These are phyloP conservation scores for Entonaema liquescens DNA, from an alignment of 495 filamentous ascomycete genomes.

Conservation along the genomic window DNA sequence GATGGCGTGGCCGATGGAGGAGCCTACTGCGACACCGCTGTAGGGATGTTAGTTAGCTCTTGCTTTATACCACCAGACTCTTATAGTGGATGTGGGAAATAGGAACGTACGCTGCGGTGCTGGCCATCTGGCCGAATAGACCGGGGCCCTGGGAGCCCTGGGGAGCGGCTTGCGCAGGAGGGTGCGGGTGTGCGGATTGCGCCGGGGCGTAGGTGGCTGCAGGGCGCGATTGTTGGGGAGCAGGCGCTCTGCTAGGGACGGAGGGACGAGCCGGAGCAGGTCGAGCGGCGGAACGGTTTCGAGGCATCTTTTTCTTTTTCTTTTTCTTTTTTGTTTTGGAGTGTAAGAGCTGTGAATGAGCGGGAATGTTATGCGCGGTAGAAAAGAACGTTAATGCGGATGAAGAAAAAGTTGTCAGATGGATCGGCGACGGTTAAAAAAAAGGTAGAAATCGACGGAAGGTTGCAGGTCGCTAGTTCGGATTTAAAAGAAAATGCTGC, in stretches of 20 bases:
- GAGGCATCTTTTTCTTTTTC: conserved; percentile 68
- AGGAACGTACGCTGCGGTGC: conserved; percentile 77
- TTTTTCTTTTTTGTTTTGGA: conserved; percentile 14
- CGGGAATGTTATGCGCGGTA: background rate
- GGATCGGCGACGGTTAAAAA: background rate
- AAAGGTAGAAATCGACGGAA: conserved; percentile 21
- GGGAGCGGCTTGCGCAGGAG: conserved; percentile 54
- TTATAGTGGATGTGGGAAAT: no score
- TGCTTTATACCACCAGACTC: no score
- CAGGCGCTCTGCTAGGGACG: conserved; percentile 67
- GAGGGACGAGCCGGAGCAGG: conserved; percentile 74
- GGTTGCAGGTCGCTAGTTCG: conserved; percentile 21
- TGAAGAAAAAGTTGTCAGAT: conserved; percentile 14
- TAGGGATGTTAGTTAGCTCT: conserved; percentile 26
- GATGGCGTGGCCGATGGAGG: conserved; percentile 92
- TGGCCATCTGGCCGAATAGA: conserved; percentile 86
- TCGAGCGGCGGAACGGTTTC: conserved; percentile 72
- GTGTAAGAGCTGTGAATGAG: background rate
- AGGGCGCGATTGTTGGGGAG: conserved; percentile 69
- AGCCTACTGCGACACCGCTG: conserved; percentile 95
- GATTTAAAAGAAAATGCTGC: conserved; percentile 37
- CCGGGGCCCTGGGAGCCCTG: conserved; percentile 70
- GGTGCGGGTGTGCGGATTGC: conserved; percentile 51
- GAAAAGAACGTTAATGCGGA: conserved; percentile 8
- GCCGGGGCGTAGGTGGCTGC: conserved; percentile 73